Evolutionary conservation across 352 stramenopile species (phyloP).

Genomic region (Sclerospora graminicola): DNA sequence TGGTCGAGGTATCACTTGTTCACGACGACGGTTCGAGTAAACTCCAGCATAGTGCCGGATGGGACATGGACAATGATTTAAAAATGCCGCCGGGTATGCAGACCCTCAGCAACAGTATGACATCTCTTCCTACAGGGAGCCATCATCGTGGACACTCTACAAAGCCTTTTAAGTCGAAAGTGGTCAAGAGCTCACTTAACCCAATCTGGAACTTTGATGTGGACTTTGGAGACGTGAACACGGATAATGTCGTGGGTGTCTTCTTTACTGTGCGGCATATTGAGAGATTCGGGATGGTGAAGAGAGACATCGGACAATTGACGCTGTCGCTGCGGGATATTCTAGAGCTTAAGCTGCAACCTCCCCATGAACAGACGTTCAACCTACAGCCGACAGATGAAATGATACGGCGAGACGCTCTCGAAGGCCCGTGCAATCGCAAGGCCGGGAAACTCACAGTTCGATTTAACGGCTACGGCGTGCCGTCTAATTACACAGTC

Average conservation of each 20-base stretch:
- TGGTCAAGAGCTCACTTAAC: constrained; percentile 67
- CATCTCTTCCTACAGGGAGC: constrained; percentile 14
- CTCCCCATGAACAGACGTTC: constrained; percentile 43
- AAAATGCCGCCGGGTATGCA: constrained; percentile 15
- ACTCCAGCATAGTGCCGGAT: constrained; percentile 21
- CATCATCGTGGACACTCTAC: constrained; percentile 18
- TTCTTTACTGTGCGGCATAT: constrained; percentile 57
- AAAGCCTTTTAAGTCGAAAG: constrained; percentile 42
- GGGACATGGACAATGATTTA: constrained; percentile 39
- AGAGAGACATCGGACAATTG: constrained; percentile 61
- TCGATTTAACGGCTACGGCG: constrained; percentile 59
- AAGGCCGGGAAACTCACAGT: constrained; percentile 59
- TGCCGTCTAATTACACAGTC: constrained; percentile 45
- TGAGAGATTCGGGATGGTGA: constrained; percentile 64
- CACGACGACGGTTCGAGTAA: constrained; percentile 31
- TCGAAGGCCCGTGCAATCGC: constrained; percentile 45
- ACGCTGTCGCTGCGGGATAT: constrained; percentile 54
- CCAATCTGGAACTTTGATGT: constrained; percentile 77
- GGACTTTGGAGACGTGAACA: constrained; percentile 70
- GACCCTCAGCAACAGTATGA: constrained; percentile 6
- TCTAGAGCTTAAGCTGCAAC: constrained; percentile 67
- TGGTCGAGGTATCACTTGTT: constrained; percentile 63
- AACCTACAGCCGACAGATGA: constrained; percentile 51
- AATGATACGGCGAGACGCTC: constrained; percentile 32
- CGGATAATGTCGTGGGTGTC: constrained; percentile 52